A percentile compares a stretch with the other conserved stretches of the same genome.
These are phyloP conservation scores for Tulasnella sp. DNA, from an alignment of 768 basidiomycete genomes.

Conservation along the genomic window DNA sequence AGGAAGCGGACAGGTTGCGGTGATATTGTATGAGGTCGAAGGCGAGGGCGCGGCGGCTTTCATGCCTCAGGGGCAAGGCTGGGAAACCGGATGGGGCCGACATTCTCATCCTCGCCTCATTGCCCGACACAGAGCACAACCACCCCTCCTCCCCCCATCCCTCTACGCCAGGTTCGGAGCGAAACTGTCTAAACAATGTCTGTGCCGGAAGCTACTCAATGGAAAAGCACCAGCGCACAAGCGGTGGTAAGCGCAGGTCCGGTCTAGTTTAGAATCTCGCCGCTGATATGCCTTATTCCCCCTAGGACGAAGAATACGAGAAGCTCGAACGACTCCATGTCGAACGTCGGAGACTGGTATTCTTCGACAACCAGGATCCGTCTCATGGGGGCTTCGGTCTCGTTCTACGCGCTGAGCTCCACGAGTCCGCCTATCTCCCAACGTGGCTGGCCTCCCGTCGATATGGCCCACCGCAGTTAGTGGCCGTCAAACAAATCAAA, in stretches of 20 bases:
- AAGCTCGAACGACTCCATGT: background rate
- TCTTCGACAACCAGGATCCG: background rate
- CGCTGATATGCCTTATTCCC: background rate
- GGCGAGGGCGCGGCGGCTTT: no score
- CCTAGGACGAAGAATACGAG: background rate
- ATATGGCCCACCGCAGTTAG: background rate
- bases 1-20: no score
- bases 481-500: background rate
- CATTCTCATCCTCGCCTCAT: background rate
- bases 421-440: background rate
- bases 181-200: background rate
- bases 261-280: background rate
- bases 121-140: background rate
- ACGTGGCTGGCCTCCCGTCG: background rate
- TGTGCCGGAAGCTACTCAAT: background rate
- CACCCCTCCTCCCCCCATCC: background rate
- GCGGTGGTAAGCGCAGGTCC: background rate
- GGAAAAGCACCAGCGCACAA: background rate
- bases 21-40: no score
- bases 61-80: no score
- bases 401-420: background rate
- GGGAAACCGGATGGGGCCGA: no score
- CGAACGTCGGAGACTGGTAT: background rate
- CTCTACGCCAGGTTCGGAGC: background rate
- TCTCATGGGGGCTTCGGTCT: background rate